Conservation (phyloP, 73 alveolate species). For the Stentor coeruleus region DNA sequence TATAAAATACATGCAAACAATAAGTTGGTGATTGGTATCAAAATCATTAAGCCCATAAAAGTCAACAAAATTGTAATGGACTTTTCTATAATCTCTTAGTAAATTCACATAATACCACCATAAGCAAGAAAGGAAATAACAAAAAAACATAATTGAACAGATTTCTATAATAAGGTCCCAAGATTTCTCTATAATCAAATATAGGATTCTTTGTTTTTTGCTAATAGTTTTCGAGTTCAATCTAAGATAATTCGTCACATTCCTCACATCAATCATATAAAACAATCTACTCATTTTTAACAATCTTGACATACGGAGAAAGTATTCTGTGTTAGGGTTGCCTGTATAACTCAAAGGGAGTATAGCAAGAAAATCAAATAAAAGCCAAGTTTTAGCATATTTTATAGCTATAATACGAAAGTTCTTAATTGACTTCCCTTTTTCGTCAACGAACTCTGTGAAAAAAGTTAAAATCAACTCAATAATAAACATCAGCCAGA, state of each 20-base stretch:
- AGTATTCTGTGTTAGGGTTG: background rate
- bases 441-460: background rate
- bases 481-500: background rate
- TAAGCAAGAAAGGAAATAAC: background rate
- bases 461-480: background rate
- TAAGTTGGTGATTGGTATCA: background rate
- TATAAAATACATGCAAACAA: background rate
- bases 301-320: background rate
- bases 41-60: background rate
- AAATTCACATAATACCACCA: background rate
- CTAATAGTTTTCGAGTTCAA: background rate
- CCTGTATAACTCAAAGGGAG: background rate
- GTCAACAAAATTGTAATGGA: too few relatives aligned
- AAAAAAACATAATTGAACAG: background rate
- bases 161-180: background rate
- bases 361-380: background rate
- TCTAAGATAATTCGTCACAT: background rate
- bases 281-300: background rate
- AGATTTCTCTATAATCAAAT: background rate
- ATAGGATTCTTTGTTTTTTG: too few relatives aligned
- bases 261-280: background rate
- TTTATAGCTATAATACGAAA: too few relatives aligned
- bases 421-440: background rate
- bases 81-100: background rate
- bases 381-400: background rate